These are phyloP conservation scores for Sarcodon aspratus DNA, from an alignment of 768 basidiomycete species.

Conservation along the genomic window DNA sequence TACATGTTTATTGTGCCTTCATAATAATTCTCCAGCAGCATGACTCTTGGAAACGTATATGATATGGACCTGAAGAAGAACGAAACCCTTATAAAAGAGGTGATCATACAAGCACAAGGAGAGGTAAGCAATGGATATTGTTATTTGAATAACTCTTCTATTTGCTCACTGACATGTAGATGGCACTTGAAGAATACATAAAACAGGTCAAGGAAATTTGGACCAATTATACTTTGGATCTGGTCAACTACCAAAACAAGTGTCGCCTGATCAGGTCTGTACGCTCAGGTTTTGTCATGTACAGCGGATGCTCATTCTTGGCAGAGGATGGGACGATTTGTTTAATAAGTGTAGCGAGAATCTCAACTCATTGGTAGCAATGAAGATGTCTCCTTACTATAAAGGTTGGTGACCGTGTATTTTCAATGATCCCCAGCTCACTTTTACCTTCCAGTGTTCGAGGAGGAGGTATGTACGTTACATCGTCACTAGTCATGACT, in stretches of 20 bases:
- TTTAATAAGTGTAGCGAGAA: conserved; percentile 98
- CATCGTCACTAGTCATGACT: background rate
- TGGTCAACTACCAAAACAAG: conserved; percentile 98
- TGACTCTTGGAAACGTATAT: conserved; percentile 95
- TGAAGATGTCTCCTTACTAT: conserved; percentile 98
- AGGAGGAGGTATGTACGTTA: conserved; percentile 54
- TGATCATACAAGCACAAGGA: conserved; percentile 94
- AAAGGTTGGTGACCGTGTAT: conserved; percentile 46
- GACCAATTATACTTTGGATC: conserved; percentile 90
- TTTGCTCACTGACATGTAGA: conserved; percentile 34
- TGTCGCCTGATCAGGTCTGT: conserved; percentile 83
- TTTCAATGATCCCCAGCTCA: conserved; percentile 4
- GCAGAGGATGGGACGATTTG: conserved; percentile 91
- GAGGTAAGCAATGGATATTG: conserved; percentile 42
- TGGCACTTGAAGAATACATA: conserved; percentile 93
- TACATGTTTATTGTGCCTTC: background rate
- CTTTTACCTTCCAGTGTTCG: conserved; percentile 49
- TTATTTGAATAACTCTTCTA: background rate
- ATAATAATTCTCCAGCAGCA: conserved; percentile 31
- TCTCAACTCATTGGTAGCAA: conserved; percentile 87
- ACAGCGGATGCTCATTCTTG: conserved; percentile 1
- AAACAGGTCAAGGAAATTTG: conserved; percentile 95
- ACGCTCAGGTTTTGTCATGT: background rate
- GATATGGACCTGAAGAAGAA: conserved; percentile 94
- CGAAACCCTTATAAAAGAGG: conserved; percentile 83